Percentiles rank a stretch among this genome's conserved stretches.
Evolutionary conservation across 139 green algal genomes (phyloP).

Genomic region (Picochlorum sp.): DNA sequence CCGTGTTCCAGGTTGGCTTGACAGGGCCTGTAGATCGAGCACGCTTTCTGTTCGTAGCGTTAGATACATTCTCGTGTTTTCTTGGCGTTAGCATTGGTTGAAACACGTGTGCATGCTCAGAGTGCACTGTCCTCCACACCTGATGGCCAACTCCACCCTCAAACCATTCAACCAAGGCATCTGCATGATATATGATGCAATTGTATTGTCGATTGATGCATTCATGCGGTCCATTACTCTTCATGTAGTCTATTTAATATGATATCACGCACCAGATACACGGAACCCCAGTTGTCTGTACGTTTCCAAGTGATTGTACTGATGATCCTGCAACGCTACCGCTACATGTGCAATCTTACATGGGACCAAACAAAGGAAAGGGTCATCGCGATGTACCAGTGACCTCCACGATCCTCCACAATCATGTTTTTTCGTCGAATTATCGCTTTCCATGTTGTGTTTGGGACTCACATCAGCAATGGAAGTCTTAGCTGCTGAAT

Average conservation of each 20-base stretch:
- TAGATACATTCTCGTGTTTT: neutral
- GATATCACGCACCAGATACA: neutral
- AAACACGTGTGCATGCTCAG: neutral
- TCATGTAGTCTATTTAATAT: neutral
- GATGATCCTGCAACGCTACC: neutral
- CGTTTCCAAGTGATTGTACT: slow-evolving; percentile 6
- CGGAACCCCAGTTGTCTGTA: neutral
- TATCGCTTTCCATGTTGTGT: neutral
- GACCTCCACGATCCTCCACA: neutral
- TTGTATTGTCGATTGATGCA: neutral
- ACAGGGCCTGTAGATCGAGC: neutral
- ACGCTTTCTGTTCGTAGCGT: neutral
- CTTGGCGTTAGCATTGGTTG: slow-evolving; percentile 1
- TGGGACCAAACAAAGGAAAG: neutral
- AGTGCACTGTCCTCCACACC: slow-evolving; percentile 3
- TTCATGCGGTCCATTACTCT: neutral
- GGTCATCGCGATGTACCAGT: slow-evolving; percentile 2
- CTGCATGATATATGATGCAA: neutral
- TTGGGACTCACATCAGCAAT: neutral
- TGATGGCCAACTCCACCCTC: slow-evolving; percentile 1
- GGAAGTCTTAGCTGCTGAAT: neutral
- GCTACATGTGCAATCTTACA: slow-evolving; percentile 1
- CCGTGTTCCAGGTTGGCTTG: neutral
- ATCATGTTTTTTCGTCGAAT: neutral
- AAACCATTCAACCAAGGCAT: slow-evolving; percentile 6